Base-by-base conservation (phyloP, 176 grass and related monocot genomes). In the Saccharum officinarum region DNA sequence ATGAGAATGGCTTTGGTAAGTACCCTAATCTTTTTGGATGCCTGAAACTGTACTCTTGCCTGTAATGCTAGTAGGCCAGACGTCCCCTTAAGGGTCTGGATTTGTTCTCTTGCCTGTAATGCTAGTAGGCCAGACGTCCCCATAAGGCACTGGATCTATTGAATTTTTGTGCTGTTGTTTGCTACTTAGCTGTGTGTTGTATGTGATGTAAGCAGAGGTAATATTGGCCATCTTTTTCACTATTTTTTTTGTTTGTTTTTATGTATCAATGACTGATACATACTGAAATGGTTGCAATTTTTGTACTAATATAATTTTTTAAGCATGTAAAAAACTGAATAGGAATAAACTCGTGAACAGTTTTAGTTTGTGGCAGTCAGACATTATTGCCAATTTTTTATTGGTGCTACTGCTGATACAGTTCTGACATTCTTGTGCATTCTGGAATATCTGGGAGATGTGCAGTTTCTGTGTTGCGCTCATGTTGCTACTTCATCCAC, bases 1-100 rank as follows among this genome's bases (percentile, higher is more conserved):
- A 62, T 98, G 36, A 84, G 91, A 77, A 98, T 98, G 84, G 89
- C 96, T 71, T 77, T 98, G 89, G 96, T 95, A 91, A 69, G 72
- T 78, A 47, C 57, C 57, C 44, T 71, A 40, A 75, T 88, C 13
- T 50, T 80, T 52, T 82, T 20, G 54, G 65, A 72, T 79, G 23
- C 39, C 76, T 79, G 26, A 90, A 45, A 36, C 66, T 70, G 22
- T 60, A n/a, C 22, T 23, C 22, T 65, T 84, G 34, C 10, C 62
- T 90, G 18, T 23, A 36, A 30, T 86, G 57, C 20, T 78, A 64
- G 10, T 68, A 59, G 23, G 54, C 23, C 4, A 57, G 59, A 67
- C 34, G 30, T n/a, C n/a, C n/a, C n/a, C n/a, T n/a, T n/a, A n/a
- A n/a, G n/a, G n/a, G n/a, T n/a, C n/a, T n/a, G n/a, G n/a, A n/a